Conservation (phyloP, 2,329 filamentous ascomycete genomes). For the Fusarium succisae region DNA sequence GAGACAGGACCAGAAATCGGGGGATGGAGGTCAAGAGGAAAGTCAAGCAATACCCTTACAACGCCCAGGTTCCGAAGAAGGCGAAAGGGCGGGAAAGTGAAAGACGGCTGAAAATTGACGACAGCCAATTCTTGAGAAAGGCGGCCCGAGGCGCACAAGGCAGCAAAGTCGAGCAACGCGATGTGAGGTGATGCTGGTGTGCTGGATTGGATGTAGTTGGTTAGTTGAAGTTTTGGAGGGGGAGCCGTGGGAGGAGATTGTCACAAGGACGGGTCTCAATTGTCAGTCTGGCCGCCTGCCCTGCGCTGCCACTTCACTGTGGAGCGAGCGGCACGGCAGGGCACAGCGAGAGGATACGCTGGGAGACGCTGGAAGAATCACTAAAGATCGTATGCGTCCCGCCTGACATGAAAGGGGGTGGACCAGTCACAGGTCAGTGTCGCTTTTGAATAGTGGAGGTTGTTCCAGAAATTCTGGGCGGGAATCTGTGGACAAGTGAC, state of each 20-base stretch:
- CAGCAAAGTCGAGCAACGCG: constrained; percentile 34
- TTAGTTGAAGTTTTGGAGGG: constrained; percentile 36
- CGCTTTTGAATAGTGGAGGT: constrained; percentile 3
- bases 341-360: constrained; percentile 21
- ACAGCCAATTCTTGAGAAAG: constrained; percentile 14
- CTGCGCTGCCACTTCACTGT: constrained; percentile 13
- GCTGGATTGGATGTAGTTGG: constrained; percentile 32
- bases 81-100: constrained; percentile 13
- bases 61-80: constrained; percentile 27
- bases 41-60: constrained; percentile 16
- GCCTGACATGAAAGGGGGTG: background rate
- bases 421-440: constrained; percentile 18
- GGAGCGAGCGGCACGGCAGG: constrained; percentile 15
- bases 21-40: constrained; percentile 19
- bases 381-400: constrained; percentile 18
- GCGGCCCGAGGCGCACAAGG: constrained; percentile 31
- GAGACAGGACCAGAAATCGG: constrained; percentile 25
- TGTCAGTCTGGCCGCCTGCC: constrained; percentile 12
- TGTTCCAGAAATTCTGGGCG: background rate
- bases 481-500: background rate
- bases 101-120: constrained; percentile 5
- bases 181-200: constrained; percentile 28
- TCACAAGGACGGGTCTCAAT: constrained; percentile 36
- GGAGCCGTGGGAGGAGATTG: constrained; percentile 35
- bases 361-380: constrained; percentile 12